Evolutionary conservation across 805 yeast genomes (phyloP).

Genomic region (Pichia heedii): DNA sequence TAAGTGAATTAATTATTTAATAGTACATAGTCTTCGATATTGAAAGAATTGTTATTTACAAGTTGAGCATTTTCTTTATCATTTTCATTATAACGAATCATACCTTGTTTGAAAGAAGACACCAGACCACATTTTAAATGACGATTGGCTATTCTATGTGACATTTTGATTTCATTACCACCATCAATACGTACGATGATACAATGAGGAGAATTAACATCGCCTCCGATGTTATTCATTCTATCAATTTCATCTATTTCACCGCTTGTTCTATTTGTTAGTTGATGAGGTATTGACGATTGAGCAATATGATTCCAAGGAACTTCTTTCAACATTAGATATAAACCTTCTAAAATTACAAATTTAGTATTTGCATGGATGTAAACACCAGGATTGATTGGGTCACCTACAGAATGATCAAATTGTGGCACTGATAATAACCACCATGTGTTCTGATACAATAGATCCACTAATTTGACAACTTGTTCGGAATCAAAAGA

Average conservation of each 20-base stretch:
- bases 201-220: background rate
- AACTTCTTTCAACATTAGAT: slow-evolving; percentile 48
- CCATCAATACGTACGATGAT: slow-evolving; percentile 5
- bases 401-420: slow-evolving; percentile 69
- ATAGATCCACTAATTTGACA: slow-evolving; percentile 25
- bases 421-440: slow-evolving; percentile 53
- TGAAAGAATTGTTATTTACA: background rate
- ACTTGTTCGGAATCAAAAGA: slow-evolving; percentile 64
- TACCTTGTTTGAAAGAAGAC: slow-evolving; percentile 39
- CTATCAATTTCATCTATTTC: no score
- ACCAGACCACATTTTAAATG: slow-evolving; percentile 57
- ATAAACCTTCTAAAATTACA: slow-evolving; percentile 68
- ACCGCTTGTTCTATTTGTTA: no score
- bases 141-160: slow-evolving; percentile 53
- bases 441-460: slow-evolving; percentile 15
- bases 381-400: slow-evolving; percentile 45
- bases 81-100: slow-evolving; percentile 39
- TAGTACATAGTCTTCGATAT: background rate
- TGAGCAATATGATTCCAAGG: slow-evolving; percentile 46
- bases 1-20: no score
- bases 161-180: slow-evolving; percentile 35
- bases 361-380: slow-evolving; percentile 35
- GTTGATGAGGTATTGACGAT: slow-evolving; percentile 18
- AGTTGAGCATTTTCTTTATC: slow-evolving; percentile 56
- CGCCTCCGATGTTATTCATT: background rate